A percentile compares a stretch with the other conserved stretches of the same genome.
Evolutionary conservation across 805 yeast species (phyloP).

Genomic region (Wickerhamomyces bovis): DNA sequence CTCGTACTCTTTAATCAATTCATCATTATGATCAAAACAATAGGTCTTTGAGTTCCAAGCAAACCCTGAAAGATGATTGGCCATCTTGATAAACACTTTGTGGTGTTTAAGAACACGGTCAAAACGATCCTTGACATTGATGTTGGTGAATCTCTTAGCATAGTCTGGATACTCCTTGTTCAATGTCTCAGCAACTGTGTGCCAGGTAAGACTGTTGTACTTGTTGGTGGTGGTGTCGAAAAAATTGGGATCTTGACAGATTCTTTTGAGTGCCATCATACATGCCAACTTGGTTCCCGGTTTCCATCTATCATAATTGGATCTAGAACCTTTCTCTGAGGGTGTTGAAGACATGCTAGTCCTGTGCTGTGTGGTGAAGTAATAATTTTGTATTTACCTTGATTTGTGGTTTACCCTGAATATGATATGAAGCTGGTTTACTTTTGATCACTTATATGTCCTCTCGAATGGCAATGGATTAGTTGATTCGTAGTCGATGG

Average conservation of each 20-base stretch:
- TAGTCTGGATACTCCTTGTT: constrained; percentile 22
- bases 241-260: constrained; percentile 14
- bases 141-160: constrained; percentile 23
- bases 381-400: no score
- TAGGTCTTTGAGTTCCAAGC: constrained; percentile 19
- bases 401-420: not conserved
- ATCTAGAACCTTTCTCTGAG: constrained; percentile 3
- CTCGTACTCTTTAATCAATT: constrained; percentile 11
- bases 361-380: not conserved
- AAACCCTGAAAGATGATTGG: constrained; percentile 16
- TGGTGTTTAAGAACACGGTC: constrained; percentile 24
- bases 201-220: constrained; percentile 20
- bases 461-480: not conserved
- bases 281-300: constrained; percentile 24
- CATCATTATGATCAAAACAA: constrained; percentile 15
- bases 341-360: not conserved
- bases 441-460: not conserved
- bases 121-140: constrained; percentile 24
- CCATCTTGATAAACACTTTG: constrained; percentile 20
- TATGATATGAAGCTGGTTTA: no score
- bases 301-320: constrained; percentile 25
- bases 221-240: constrained; percentile 12
- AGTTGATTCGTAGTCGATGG: not conserved
- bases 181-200: constrained; percentile 21
- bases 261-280: constrained; percentile 20